phyloP scores from a whole-genome alignment of 73 alveolate species.

The Paramecium tetraurelia region DNA sequence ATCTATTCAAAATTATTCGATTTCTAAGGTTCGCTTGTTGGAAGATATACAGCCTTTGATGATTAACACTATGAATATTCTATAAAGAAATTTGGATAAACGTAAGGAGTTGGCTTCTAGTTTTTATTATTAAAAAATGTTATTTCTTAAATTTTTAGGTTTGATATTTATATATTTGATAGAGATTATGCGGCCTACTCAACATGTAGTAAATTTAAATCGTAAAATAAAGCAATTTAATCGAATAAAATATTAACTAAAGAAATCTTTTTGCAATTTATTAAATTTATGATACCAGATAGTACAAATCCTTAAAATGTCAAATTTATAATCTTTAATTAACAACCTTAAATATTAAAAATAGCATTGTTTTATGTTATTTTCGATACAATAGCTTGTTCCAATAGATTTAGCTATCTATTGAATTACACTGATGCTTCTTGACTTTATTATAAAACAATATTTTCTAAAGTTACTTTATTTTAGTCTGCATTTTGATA shows the following conservation, averaged over 20 bases:
- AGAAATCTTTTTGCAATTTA: not conserved
- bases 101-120: not conserved
- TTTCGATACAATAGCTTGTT: not conserved
- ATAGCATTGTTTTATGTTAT: not conserved
- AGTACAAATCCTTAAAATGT: not conserved
- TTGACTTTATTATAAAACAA: not conserved
- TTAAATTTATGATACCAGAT: not conserved
- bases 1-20: not conserved
- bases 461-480: not conserved
- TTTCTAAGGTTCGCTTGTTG: not conserved
- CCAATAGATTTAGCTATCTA: not conserved
- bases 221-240: too few relatives aligned
- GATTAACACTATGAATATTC: not conserved
- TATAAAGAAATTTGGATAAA: not conserved
- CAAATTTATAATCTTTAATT: too few relatives aligned
- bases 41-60: not conserved
- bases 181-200: not conserved
- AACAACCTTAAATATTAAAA: not conserved
- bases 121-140: too few relatives aligned
- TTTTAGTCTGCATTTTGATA: not conserved
- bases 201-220: not conserved
- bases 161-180: not conserved
- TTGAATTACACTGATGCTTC: not conserved
- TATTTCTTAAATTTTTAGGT: too few relatives aligned
- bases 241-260: not conserved